Evolutionary conservation across 2,329 filamentous ascomycete species (phyloP), one percentile per base, ranked within the genome.

Genomic region (Fusarium armeniacum): DNA sequence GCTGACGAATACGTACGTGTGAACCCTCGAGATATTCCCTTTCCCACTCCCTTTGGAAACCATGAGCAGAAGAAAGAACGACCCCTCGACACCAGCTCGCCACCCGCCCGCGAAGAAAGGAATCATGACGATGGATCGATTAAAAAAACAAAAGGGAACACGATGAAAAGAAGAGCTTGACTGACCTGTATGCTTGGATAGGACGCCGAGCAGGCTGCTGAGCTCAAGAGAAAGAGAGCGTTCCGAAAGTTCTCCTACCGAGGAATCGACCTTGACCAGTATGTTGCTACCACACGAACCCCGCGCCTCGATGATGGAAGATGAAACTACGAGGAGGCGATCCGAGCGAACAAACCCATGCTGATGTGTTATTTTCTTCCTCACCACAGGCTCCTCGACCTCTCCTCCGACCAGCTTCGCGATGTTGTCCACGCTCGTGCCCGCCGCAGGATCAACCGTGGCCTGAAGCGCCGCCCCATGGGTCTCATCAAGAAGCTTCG

Each of bases 211-310:
- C 93, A 96, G 90, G 95, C 95, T 86, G 95, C 94, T 83, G 96
- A 98, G 93, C 88, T 99, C 86, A 99, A 98, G 94, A 97, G 93
- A 90, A 97, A 92, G 89, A 97, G 96, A 95, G 88, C 94, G 79
- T 98, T 98, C 93, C 93, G 94, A 88, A 99, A 98, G 92, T 99
- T 98, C 84, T 96, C 94, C 78, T 99, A 98, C 93, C 93, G 96
- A 83, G 96, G 96, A 82, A 93, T 99, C 85, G 96, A 99, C 86
- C 94, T 99, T 84, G 96, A 99, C 85, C 93, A 97, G 95, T 98
- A 94, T 81, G 94, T 87, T 76, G 36, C 58, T 56, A 24, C 65
- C 62, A 47, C 64, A 62, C 59, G 43, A 59, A 44, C 41, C 53
- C 53, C 51, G 55, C 87, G 67, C 65, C 69, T 68, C 58, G 58